Evolutionary conservation across 2,329 filamentous ascomycete genomes (phyloP), one percentile per base, ranked within the genome.

Genomic region (Alternaria atra): DNA sequence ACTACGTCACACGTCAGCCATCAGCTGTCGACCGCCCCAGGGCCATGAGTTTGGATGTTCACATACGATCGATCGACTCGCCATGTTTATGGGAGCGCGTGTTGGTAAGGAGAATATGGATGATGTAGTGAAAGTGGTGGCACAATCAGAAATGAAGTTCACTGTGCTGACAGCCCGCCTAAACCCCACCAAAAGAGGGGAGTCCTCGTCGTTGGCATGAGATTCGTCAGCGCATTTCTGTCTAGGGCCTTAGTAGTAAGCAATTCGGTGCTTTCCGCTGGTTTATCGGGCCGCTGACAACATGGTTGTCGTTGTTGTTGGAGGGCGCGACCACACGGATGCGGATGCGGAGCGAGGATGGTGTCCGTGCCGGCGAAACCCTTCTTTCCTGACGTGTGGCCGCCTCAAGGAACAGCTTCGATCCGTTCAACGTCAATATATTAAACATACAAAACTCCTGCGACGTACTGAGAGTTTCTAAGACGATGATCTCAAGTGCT

Each of bases 1-100:
- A 58, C 68, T 69, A 20, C 13, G 35, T 43, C 15, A 30, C 29
- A 12, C 17, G 35, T 60, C 37, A 61, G 54, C 23, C 23, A 34
- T 43, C 20, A 25, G 7, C 12, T 34, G 12, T 48, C 17, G 13
- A 15, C 17, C n/a, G 13, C 23, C 10, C 20, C 9, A 10, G 20
- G 27, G 39, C n/a, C 6, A 15, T 20, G 20, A 15, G 0, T 4
- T 48, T 4, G 8, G n/a, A n/a, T 2, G n/a, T 6, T 34, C 30
- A 48, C 46, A 8, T 52, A 62, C 55, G 8, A 62, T 58, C 6
- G 55, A 47, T 43, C 34, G 40, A 6, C 8, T 40, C 20, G 46
- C 52, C 60, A 60, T 62, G 12, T 52, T 15, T 8, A 27, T 20
- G 10, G 40, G 12, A 27, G 52, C 15, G 7, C 8, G 30, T 48